Evolutionary conservation across 805 yeast genomes (phyloP), one percentile per base, ranked within the genome.

Genomic region (Candida maris): DNA sequence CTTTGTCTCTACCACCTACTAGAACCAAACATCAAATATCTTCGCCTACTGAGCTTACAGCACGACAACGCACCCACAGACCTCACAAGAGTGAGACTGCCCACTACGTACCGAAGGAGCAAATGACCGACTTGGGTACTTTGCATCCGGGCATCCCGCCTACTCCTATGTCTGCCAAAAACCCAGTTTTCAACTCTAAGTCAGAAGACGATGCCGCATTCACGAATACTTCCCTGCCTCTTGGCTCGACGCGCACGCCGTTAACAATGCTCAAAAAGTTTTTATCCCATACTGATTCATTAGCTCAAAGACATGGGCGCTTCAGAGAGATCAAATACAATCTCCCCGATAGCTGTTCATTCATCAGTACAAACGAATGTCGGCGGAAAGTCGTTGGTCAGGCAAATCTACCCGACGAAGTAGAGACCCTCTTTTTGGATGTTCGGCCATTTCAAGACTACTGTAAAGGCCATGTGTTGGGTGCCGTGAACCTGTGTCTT

Each of bases 381-480:
- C 44, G 39, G 19, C 19, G 45, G 20, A 41, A 35, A 25, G 44
- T 53, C 18, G 43, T 44, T 19, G 37, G 42, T 10, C 37, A 38
- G 44, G 24, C 43, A 25, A 45, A 46, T 8, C 35, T 44, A n/a
- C 39, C 45, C 19, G 53, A 48, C n/a, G 42, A 38, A 12, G 61
- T 60, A 10, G 54, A 52, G 27, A 42, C 70, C 4, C 48, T 85
- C n/a, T 51, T 83, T 3, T 64, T 87, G 12, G 97, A 89, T 56
- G 80, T 84, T 8, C 66, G 97, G 37, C 85, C 96, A 0, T 86
- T 79, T 54, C 79, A 84, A 17, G 91, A 85, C 39, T 86, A 66
- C 54, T 70, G 79, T 28, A 72, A 68, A 41, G 54, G 69, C 3
- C 87, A 81, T 43, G 59, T 91, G 9, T 51, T 49, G 4, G 66